Conservation (phyloP, 768 basidiomycete species). For the Boletellus ananas region DNA sequence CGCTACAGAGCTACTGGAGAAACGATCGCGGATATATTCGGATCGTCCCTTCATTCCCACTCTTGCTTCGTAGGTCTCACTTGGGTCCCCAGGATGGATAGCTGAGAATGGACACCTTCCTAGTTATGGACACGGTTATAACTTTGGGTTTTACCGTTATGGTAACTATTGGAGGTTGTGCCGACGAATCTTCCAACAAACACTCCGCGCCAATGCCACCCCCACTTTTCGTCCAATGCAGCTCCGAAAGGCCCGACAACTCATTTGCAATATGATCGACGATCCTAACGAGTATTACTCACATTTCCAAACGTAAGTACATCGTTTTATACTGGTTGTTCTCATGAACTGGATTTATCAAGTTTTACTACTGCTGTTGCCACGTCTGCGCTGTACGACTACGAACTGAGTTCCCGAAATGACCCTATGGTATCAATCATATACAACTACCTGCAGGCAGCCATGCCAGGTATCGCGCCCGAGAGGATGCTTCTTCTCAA, state of each 20-base stretch:
- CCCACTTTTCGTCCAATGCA: too few species aligned
- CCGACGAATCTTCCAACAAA: too few species aligned
- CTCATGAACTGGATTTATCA: too few species aligned
- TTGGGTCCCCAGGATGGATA: too few species aligned
- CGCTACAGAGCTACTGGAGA: not conserved
- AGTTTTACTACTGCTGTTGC: constrained; percentile 33
- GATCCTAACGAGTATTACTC: not conserved
- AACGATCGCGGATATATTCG: too few species aligned
- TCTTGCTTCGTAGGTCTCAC: not conserved
- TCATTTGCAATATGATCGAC: too few species aligned
- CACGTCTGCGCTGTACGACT: constrained; percentile 11
- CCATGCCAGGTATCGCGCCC: not conserved
- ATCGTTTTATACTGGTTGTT: not conserved
- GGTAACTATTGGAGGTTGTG: too few species aligned
- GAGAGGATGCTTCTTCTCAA: constrained; percentile 3
- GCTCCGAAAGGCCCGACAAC: too few species aligned
- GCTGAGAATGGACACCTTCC: not conserved
- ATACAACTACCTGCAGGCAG: not conserved
- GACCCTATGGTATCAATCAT: constrained; percentile 9
- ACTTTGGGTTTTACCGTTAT: too few species aligned
- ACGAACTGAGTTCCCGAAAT: constrained; percentile 6
- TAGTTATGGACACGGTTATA: too few species aligned
- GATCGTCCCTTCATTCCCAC: too few species aligned
- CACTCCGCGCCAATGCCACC: too few species aligned
- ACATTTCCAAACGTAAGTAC: constrained; percentile 4